Percentiles rank a stretch among this genome's conserved stretches.
phyloP scores from a whole-genome alignment of 2,329 filamentous ascomycete genomes.

The Fusarium mexicanum region DNA sequence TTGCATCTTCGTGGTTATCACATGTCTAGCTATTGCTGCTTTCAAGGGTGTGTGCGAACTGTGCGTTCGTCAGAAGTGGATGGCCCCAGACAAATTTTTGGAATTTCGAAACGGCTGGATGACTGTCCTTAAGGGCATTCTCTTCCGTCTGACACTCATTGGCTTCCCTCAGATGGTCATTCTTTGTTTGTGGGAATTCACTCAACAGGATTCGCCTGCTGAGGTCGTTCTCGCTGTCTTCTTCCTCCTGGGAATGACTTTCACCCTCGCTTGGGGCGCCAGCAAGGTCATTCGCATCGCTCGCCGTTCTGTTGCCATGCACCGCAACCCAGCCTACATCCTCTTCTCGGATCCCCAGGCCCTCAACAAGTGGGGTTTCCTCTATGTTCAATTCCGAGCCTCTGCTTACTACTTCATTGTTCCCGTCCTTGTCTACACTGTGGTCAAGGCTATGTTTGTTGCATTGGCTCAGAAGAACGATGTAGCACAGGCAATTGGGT shows the following conservation, averaged over 20 bases:
- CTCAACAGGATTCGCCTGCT: conserved; percentile 82
- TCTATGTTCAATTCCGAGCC: conserved; percentile 96
- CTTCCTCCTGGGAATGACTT: conserved; percentile 83
- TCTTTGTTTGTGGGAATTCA: conserved; percentile 93
- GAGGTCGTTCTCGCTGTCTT: conserved; percentile 88
- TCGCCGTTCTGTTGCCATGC: conserved; percentile 86
- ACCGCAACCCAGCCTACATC: conserved; percentile 97
- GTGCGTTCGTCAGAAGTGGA: conserved; percentile 77
- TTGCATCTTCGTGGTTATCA: conserved; percentile 81
- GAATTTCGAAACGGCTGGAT: conserved; percentile 97
- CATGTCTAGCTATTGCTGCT: conserved; percentile 74
- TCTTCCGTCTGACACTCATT: conserved; percentile 90
- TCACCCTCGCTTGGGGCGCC: conserved; percentile 84
- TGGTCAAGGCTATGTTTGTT: conserved; percentile 92
- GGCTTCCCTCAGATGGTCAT: conserved; percentile 92
- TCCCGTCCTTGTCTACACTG: conserved; percentile 77
- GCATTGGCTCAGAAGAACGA: conserved; percentile 78
- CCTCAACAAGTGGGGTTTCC: conserved; percentile 97
- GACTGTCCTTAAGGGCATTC: conserved; percentile 90
- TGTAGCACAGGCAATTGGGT: conserved; percentile 80
- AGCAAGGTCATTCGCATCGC: conserved; percentile 91
- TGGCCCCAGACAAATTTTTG: conserved; percentile 85
- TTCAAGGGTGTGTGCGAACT: conserved; percentile 87
- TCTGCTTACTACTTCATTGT: conserved; percentile 96
- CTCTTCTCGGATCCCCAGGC: conserved; percentile 94